Evolutionary conservation across 306 rosid genomes (phyloP).

Genomic region (Acacia crassicarpa): DNA sequence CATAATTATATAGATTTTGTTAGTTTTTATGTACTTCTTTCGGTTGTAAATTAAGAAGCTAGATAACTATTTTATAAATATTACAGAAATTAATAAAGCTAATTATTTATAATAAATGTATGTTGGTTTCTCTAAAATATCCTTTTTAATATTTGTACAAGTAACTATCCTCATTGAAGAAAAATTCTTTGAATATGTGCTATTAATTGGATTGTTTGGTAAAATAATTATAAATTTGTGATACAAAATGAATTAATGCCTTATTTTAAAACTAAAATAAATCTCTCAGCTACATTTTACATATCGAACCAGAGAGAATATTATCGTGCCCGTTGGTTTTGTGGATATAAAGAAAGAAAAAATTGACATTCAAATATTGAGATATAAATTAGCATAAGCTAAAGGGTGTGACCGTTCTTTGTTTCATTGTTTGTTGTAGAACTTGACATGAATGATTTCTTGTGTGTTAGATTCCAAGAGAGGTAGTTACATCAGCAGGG

Average conservation of each 20-base stretch:
- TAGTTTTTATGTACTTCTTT: neutral
- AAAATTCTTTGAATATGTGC: neutral
- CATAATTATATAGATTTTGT: too few species aligned
- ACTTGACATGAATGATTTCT: neutral
- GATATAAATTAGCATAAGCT: neutral
- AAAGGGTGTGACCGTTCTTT: neutral
- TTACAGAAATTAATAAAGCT: too few species aligned
- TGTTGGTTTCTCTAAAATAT: too few species aligned
- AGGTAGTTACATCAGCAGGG: conserved; percentile 8
- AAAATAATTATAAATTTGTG: neutral
- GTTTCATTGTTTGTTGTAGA: neutral
- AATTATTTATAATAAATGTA: too few species aligned
- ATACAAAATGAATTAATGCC: neutral
- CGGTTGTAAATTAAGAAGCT: too few species aligned
- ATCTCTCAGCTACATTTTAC: too few species aligned
- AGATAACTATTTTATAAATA: too few species aligned
- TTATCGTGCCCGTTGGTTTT: too few species aligned
- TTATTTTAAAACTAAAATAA: neutral
- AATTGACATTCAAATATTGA: neutral
- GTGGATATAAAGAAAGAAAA: neutral
- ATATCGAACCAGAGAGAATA: neutral
- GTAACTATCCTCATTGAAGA: too few species aligned
- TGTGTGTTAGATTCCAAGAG: conserved; percentile 10
- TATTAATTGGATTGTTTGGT: too few species aligned
- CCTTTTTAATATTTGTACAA: neutral